Percentiles rank a stretch among this genome's conserved stretches.
Conservation (phyloP, 352 stramenopile genomes). For the Globisporangium orthogonon region DNA sequence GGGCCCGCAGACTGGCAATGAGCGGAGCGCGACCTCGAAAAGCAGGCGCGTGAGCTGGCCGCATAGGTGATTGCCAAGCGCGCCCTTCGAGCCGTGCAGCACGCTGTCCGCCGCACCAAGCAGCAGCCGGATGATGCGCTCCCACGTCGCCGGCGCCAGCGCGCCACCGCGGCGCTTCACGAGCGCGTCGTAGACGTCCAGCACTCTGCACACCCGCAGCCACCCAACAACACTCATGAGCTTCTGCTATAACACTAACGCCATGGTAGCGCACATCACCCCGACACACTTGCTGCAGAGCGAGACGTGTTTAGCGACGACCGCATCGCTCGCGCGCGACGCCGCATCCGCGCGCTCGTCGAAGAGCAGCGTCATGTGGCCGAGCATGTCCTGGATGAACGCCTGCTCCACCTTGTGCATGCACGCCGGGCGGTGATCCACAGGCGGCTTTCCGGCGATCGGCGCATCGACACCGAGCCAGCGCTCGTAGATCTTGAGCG, state of each 20-base stretch:
- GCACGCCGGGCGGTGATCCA: constrained; percentile 52
- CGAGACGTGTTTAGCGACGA: constrained; percentile 64
- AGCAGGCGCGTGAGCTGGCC: constrained; percentile 68
- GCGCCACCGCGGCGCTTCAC: constrained; percentile 54
- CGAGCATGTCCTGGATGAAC: constrained; percentile 84
- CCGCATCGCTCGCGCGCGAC: constrained; percentile 19
- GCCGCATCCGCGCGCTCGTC: constrained; percentile 50
- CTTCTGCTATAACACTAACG: background rate
- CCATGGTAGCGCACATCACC: no score
- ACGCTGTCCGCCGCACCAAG: constrained; percentile 71
- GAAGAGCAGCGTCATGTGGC: constrained; percentile 86
- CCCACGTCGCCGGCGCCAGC: constrained; percentile 74
- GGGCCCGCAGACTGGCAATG: constrained; percentile 58
- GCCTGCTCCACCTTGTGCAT: constrained; percentile 82
- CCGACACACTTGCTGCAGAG: constrained; percentile 59
- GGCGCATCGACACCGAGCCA: constrained; percentile 64
- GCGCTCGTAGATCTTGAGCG: constrained; percentile 72
- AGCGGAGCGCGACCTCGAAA: constrained; percentile 76
- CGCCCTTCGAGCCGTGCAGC: constrained; percentile 67
- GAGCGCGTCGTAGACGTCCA: constrained; percentile 75
- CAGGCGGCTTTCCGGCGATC: constrained; percentile 23
- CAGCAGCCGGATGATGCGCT: constrained; percentile 74
- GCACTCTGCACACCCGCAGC: constrained; percentile 29
- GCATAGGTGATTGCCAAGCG: constrained; percentile 69
- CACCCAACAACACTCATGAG: constrained; percentile 1